phyloP scores from a whole-genome alignment of 306 rosid species.

The Begonia loranthoides region DNA sequence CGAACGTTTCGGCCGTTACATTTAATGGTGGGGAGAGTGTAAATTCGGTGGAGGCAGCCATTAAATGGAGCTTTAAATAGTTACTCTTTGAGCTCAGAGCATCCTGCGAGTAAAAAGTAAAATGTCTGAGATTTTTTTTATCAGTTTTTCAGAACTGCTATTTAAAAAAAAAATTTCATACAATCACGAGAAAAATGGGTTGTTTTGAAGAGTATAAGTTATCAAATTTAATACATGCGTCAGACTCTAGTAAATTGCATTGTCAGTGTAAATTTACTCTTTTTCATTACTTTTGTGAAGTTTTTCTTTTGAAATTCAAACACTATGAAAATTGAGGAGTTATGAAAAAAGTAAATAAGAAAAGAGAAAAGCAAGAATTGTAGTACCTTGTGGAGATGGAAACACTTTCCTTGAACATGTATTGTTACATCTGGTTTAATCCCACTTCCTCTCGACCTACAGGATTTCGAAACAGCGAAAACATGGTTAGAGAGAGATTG shows the following conservation, averaged over 20 bases:
- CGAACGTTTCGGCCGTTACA: conserved; percentile 53
- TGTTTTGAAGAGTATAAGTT: too few species aligned
- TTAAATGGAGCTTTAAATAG: conserved; percentile 51
- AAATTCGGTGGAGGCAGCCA: conserved; percentile 24
- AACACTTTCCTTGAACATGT: conserved; percentile 55
- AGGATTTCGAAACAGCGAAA: background rate
- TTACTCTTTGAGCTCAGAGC: conserved; percentile 45
- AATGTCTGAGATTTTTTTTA: too few species aligned
- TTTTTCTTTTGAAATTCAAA: too few species aligned
- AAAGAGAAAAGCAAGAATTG: background rate
- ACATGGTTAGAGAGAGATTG: background rate
- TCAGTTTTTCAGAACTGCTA: too few species aligned
- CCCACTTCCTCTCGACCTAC: conserved; percentile 40
- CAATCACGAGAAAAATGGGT: too few species aligned
- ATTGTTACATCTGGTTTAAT: conserved; percentile 38
- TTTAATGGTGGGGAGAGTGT: conserved; percentile 64
- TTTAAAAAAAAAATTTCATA: too few species aligned
- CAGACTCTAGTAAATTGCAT: too few species aligned
- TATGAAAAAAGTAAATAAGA: background rate
- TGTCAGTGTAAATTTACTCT: too few species aligned
- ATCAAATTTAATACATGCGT: too few species aligned
- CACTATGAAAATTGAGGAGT: too few species aligned
- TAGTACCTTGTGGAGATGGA: conserved; percentile 71
- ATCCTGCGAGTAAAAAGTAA: conserved; percentile 25
- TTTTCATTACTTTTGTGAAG: too few species aligned